A percentile compares a stretch with the other conserved stretches of the same genome.
These are phyloP conservation scores for Pelargonium myrrhifolium DNA, from an alignment of 441 rosid genomes.

Conservation along the genomic window DNA sequence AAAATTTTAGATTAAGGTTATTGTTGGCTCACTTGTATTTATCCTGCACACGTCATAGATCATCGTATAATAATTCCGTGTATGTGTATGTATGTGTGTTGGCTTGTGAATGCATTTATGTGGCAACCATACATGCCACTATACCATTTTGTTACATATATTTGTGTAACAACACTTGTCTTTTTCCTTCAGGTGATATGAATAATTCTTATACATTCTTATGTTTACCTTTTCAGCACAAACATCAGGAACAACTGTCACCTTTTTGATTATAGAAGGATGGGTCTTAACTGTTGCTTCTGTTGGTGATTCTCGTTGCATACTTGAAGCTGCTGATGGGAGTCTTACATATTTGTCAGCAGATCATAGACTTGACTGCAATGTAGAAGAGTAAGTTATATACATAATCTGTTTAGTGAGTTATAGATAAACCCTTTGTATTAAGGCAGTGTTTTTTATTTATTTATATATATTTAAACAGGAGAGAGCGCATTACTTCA, in stretches of 20 bases:
- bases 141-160: no score
- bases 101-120: no score
- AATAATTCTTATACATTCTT: not conserved
- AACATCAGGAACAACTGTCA: slow-evolving; percentile 90
- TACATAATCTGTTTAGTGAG: slow-evolving; percentile 13
- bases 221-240: slow-evolving; percentile 45
- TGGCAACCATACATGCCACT: no score
- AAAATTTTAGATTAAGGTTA: no score
- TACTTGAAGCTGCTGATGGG: slow-evolving; percentile 94
- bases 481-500: slow-evolving; percentile 86
- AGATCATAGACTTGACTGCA: slow-evolving; percentile 93
- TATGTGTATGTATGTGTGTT: no score
- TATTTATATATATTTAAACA: slow-evolving; percentile 27
- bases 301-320: slow-evolving; percentile 95
- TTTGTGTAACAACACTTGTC: no score
- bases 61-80: not conserved
- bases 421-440: slow-evolving; percentile 11
- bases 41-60: not conserved
- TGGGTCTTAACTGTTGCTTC: slow-evolving; percentile 93
- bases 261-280: slow-evolving; percentile 86
- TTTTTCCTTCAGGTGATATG: not conserved
- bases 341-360: slow-evolving; percentile 78
- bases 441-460: slow-evolving; percentile 10
- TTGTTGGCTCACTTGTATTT: no score
- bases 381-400: slow-evolving; percentile 76